phyloP scores from a whole-genome alignment of 192 early-diverging fungal species.

The Entomortierella parvispora region DNA sequence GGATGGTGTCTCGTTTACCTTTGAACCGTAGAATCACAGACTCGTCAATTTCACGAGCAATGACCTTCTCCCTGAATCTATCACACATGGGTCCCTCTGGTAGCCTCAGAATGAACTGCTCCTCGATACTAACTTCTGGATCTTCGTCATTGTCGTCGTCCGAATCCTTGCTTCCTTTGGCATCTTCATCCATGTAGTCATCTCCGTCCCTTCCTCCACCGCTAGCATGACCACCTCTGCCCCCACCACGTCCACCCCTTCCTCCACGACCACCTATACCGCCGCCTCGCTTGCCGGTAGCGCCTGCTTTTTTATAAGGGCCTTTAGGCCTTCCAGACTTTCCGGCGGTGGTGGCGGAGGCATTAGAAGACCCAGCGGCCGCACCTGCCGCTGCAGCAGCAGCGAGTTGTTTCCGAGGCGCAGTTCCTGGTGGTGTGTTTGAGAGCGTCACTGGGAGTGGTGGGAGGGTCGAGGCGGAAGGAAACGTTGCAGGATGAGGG shows the following conservation, averaged over 20 bases:
- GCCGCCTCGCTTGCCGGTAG: conserved; percentile 6
- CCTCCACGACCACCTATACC: conserved; percentile 16
- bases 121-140: conserved; percentile 77
- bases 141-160: conserved; percentile 70
- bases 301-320: conserved; percentile 15
- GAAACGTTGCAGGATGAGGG: conserved; percentile 23
- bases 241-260: conserved; percentile 17
- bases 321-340: conserved; percentile 32
- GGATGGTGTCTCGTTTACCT: conserved; percentile 30
- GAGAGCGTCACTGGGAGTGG: no score
- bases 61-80: conserved; percentile 61
- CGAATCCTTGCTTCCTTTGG: conserved; percentile 26
- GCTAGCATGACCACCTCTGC: neutral
- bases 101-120: conserved; percentile 84
- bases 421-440: conserved; percentile 24
- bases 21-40: conserved; percentile 58
- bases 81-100: conserved; percentile 62
- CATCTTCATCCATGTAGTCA: conserved; percentile 5
- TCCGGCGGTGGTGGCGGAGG: conserved; percentile 2
- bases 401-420: conserved; percentile 39
- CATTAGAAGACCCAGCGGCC: conserved; percentile 4
- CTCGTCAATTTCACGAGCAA: conserved; percentile 51
- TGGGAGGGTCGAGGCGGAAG: no score
- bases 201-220: conserved; percentile 2
- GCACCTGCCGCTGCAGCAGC: conserved; percentile 44